A percentile compares a stretch with the other conserved stretches of the same genome.
phyloP scores from a whole-genome alignment of 495 filamentous ascomycete genomes.

The Pyrenula massariospora region DNA sequence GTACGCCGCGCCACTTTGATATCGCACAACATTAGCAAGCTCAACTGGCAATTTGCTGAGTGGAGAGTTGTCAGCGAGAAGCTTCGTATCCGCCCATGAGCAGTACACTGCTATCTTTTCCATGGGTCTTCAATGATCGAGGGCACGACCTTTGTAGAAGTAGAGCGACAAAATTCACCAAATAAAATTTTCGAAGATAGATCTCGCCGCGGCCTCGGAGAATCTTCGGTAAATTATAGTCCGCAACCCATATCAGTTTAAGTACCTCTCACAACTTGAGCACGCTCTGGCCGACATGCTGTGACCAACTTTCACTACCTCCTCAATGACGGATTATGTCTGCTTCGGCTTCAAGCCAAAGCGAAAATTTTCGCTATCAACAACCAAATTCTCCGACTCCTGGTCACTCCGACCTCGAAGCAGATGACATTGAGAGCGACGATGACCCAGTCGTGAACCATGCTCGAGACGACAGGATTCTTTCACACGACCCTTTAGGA shows the following conservation, averaged over 20 bases:
- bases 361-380: background rate
- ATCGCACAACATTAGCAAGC: constrained; percentile 49
- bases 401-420: background rate
- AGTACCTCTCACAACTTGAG: too few relatives aligned
- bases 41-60: constrained; percentile 51
- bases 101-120: constrained; percentile 6
- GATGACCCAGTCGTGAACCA: constrained; percentile 29
- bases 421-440: constrained; percentile 21
- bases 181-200: too few relatives aligned
- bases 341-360: background rate
- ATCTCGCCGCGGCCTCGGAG: too few relatives aligned
- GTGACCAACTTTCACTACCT: too few relatives aligned
- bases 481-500: background rate
- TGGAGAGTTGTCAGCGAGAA: constrained; percentile 8
- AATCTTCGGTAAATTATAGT: too few relatives aligned
- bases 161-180: too few relatives aligned
- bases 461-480: constrained; percentile 6
- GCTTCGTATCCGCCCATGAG: constrained; percentile 2
- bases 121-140: background rate
- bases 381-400: background rate
- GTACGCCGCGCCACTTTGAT: constrained; percentile 49
- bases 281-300: too few relatives aligned
- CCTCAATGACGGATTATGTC: constrained; percentile 1
- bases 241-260: too few relatives aligned
- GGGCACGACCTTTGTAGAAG: too few relatives aligned